Evolutionary conservation across 2,329 filamentous ascomycete species (phyloP), one percentile per base, ranked within the genome.

Genomic region (Diaporthe velutina): DNA sequence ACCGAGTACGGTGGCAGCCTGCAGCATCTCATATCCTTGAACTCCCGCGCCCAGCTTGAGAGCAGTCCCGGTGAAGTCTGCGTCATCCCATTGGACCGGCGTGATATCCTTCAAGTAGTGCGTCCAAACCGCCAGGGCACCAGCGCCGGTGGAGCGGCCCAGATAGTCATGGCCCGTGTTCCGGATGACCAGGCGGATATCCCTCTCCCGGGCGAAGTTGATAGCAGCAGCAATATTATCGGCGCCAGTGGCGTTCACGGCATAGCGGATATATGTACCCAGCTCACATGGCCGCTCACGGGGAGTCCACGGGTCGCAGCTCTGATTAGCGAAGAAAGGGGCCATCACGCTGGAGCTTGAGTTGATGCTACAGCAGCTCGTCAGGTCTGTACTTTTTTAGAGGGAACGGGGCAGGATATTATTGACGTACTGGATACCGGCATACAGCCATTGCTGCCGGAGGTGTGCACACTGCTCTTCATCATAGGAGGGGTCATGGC

Each of bases 11-110:
- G 85, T 80, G 2, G 86, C 88, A 58, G 84, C 85, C 38, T 86
- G 84, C 75, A 90, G 88, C 4, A 89, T 80, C 76, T 91, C 89
- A 66, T 83, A 84, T 2, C 86, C 87, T 74, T 89, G 85, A 3
- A 91, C 86, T 70, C 89, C 90, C 15, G 88, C 86, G 0, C 88
- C 89, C 19, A 90, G 81, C 79, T 88, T 91, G 76, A 91, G 84
- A 0, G 89, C 89, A 2, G 85, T 82, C 0, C 89, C 88, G 2
- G 77, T 77, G 79, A 88, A 85, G 48, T 80, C 77, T n/a, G 61
- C 33, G 38, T 57, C 55, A 13, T 38, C 33, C 75, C 73, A 76
- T 4, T 55, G n/a, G 33, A 73, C n/a, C 22, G 68, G 10, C 0
- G 78, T 38, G 1, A 86, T 78, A 1, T 78, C 80, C 28, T 86